phyloP scores from a whole-genome alignment of 1,284 basidiomycete species.

The Rhodotorula sp. region DNA sequence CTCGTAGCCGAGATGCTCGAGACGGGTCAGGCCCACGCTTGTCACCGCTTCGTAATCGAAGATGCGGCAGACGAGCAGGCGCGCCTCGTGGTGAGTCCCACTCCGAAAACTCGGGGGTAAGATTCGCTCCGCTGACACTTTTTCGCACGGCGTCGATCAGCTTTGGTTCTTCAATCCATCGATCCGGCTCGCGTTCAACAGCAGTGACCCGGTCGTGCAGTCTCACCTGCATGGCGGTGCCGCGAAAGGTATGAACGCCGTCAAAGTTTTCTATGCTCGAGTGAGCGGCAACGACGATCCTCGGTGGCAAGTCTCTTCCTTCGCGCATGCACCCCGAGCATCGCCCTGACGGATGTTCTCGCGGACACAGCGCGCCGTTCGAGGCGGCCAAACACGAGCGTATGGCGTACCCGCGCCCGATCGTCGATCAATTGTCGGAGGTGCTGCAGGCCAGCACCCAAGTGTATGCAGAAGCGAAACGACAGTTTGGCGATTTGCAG shows the following conservation, averaged over 20 bases:
- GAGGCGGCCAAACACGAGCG: slow-evolving; percentile 26
- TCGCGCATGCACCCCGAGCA: not conserved
- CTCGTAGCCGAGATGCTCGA: slow-evolving; percentile 73
- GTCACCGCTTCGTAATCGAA: slow-evolving; percentile 77
- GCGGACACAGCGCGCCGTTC: slow-evolving; percentile 19
- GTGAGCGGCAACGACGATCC: slow-evolving; percentile 11
- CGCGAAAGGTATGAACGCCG: slow-evolving; percentile 31
- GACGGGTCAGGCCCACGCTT: slow-evolving; percentile 80
- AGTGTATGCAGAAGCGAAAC: slow-evolving; percentile 31
- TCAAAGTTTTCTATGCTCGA: slow-evolving; percentile 38
- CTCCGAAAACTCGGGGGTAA: not conserved
- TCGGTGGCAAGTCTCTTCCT: slow-evolving; percentile 7
- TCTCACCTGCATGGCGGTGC: not conserved
- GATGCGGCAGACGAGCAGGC: slow-evolving; percentile 78
- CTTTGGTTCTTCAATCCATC: slow-evolving; percentile 88
- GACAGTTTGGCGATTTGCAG: slow-evolving; percentile 25
- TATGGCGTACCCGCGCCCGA: slow-evolving; percentile 22
- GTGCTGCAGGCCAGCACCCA: slow-evolving; percentile 29
- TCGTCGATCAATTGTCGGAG: slow-evolving; percentile 19
- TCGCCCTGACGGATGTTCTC: too few species aligned
- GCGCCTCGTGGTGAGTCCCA: slow-evolving; percentile 65
- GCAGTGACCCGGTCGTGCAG: not conserved
- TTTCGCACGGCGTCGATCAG: slow-evolving; percentile 44
- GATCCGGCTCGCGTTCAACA: slow-evolving; percentile 67
- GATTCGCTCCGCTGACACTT: not conserved